Base-by-base conservation (phyloP, 2,329 filamentous ascomycete genomes). In the Laburnicola sp. region DNA sequence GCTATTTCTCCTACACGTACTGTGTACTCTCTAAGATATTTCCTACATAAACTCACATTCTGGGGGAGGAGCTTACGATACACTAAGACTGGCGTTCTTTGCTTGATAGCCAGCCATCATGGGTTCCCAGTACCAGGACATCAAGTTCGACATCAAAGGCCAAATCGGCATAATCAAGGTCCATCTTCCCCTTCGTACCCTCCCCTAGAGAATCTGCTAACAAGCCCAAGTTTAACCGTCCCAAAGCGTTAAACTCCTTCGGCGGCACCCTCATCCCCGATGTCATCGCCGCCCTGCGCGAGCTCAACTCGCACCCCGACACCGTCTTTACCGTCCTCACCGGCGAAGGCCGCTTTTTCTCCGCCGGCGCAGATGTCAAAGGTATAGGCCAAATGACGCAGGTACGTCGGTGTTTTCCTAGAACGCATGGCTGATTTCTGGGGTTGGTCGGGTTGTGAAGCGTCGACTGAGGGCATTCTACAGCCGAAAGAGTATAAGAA, bases 301-400 rank as follows among this genome's bases (percentile, higher is more conserved):
- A 74, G 31, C 67, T 80, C 3, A 72, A 80, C 56, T 70, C 76
- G 30, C 70, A 80, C 54, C 77, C 78, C 2, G 72, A 76, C 34
- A 80, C 78, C 4, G 62, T 80, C 10, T 79, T 80, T 58, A 80
- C 78, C 1, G 78, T 80, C 1, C 54, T 80, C 8, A 80, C 78
- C 0, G 78, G 78, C 16, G 77, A 78, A 56, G 78, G 78, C 2
- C 66, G 77, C 8, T 80, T 80, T 63, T 80, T 80, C 59, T 77
- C 74, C 21, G 75, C 77, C 0, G 78, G 78, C 16, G 78, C 78
- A 16, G 78, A 80, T 67, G 74, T 80, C 1, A 74, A 70, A 58
- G 71, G 74, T 65, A 55, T 59, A 9, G 25, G 34, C 1, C 26
- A 28, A 0, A 49, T 52, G 8, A 40, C 31, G 6, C 38, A 30